Conservation (phyloP, 1,139 yeast genomes). For the Pneumocystis sp. region DNA sequence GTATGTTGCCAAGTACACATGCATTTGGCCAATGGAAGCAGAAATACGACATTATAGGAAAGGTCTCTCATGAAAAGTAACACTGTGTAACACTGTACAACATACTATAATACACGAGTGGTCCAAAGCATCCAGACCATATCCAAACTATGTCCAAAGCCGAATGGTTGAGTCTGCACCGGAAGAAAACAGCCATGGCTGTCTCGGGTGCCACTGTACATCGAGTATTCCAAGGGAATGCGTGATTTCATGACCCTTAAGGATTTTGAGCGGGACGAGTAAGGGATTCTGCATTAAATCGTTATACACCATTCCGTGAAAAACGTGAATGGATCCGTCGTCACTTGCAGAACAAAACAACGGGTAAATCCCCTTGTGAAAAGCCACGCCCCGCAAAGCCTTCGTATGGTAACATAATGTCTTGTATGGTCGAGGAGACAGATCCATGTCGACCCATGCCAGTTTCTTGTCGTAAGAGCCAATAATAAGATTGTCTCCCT, state of each 20-base stretch:
- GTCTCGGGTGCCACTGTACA: slow-evolving; percentile 91
- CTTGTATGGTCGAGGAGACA: slow-evolving; percentile 81
- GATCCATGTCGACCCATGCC: slow-evolving; percentile 92
- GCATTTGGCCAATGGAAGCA: neutral
- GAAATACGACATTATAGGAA: neutral
- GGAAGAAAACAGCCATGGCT: slow-evolving; percentile 96
- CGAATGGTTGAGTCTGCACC: slow-evolving; percentile 97
- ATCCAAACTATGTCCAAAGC: slow-evolving; percentile 93
- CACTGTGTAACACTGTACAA: too few relatives aligned
- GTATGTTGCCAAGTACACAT: neutral
- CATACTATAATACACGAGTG: slow-evolving; percentile 29
- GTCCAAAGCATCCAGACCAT: neutral
- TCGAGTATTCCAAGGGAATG: slow-evolving; percentile 80
- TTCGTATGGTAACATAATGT: slow-evolving; percentile 86
- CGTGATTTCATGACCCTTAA: slow-evolving; percentile 76
- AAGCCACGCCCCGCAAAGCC: slow-evolving; percentile 78
- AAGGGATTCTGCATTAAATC: slow-evolving; percentile 91
- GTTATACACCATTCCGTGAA: slow-evolving; percentile 95
- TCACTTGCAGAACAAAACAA: slow-evolving; percentile 93
- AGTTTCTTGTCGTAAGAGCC: slow-evolving; percentile 91
- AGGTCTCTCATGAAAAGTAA: too few relatives aligned
- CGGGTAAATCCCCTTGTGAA: slow-evolving; percentile 72
- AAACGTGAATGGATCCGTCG: slow-evolving; percentile 82
- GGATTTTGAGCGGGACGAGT: slow-evolving; percentile 87
- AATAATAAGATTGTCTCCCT: slow-evolving; percentile 81